Percentiles rank a stretch among this genome's conserved stretches.
Evolutionary conservation across 257 asterid species (phyloP).

Genomic region (Lithospermum erythrorhizon): DNA sequence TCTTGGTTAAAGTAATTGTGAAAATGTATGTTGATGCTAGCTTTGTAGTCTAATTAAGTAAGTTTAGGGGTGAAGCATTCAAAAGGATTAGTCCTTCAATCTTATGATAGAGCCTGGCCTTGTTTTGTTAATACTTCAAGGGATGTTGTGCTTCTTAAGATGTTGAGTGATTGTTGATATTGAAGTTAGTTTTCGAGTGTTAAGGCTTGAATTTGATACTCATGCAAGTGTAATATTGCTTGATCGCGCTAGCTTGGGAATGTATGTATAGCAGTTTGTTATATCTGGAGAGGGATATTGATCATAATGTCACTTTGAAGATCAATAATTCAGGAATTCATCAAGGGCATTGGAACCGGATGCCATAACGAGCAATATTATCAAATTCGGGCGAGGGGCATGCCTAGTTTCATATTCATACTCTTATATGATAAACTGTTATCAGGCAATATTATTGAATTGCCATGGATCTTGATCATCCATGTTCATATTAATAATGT

Average conservation of each 20-base stretch:
- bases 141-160: too few species aligned
- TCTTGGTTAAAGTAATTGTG: conserved; percentile 11
- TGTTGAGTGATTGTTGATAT: too few species aligned
- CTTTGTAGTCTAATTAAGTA: neutral
- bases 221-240: conserved; percentile 4
- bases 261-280: conserved; percentile 10
- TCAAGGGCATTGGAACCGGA: conserved; percentile 9
- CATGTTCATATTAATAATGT: neutral
- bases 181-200: conserved; percentile 14
- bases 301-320: conserved; percentile 32
- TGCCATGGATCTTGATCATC: neutral
- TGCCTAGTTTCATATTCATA: conserved; percentile 5
- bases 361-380: neutral
- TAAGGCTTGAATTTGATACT: conserved; percentile 11
- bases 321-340: conserved; percentile 7
- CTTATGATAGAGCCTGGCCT: too few species aligned
- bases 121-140: too few species aligned
- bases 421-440: too few species aligned
- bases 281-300: conserved; percentile 25
- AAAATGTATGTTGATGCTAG: conserved; percentile 10
- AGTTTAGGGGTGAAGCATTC: too few species aligned
- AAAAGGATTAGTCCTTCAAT: too few species aligned
- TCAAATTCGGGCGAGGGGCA: neutral
- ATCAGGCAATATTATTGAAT: neutral
- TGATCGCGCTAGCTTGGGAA: too few species aligned